Percentiles rank a stretch among this genome's conserved stretches.
phyloP scores from a whole-genome alignment of 192 early-diverging fungal species.

The Spizellomyces punctatus region DNA sequence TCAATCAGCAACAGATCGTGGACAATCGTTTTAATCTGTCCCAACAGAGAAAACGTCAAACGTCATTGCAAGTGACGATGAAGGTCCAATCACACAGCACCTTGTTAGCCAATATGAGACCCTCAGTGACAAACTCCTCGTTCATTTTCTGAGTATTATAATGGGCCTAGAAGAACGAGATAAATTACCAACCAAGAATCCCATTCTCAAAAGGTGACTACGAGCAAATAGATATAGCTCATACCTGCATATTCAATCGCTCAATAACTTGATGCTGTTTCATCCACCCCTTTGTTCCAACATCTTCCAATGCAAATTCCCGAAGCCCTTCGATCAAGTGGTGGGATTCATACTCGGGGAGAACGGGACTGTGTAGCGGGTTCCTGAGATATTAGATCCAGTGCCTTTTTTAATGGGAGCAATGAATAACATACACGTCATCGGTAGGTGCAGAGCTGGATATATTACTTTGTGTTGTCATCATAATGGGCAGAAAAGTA shows the following conservation, averaged over 20 bases:
- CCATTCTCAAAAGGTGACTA: no score
- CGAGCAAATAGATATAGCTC: not conserved
- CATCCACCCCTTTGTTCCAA: constrained; percentile 44
- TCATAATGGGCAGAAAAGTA: no score
- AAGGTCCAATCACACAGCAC: constrained; percentile 26
- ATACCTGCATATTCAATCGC: constrained; percentile 49
- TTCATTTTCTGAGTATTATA: constrained; percentile 36
- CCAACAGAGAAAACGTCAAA: not conserved
- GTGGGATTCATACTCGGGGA: constrained; percentile 38
- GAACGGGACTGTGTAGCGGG: not conserved
- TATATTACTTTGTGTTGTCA: no score
- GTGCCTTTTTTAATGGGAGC: no score
- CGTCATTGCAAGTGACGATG: not conserved
- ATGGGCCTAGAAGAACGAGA: constrained; percentile 33
- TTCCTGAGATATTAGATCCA: not conserved
- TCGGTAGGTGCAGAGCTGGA: no score
- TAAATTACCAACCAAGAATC: not conserved
- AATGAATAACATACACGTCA: no score
- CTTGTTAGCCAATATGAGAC: constrained; percentile 41
- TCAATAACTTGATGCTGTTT: constrained; percentile 50
- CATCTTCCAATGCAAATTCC: constrained; percentile 25
- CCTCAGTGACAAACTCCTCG: constrained; percentile 52
- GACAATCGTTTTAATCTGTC: constrained; percentile 41
- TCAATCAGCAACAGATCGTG: constrained; percentile 48
- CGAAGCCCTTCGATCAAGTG: constrained; percentile 20